Evolutionary conservation across 1,284 basidiomycete species (phyloP).

Genomic region (Moesziomyces sp.): DNA sequence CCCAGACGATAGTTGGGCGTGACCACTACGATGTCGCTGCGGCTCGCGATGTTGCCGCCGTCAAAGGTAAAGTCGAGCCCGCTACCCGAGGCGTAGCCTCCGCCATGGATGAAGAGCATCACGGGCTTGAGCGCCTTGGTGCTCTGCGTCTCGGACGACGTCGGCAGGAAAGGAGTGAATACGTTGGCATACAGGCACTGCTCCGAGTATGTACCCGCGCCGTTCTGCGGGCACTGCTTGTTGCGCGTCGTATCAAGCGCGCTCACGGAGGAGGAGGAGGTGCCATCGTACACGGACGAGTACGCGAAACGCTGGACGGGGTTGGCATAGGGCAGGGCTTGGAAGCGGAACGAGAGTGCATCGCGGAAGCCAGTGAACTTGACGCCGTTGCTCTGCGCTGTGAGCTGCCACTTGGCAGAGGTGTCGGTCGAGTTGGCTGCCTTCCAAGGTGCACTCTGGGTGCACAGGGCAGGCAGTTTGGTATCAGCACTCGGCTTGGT

Average conservation of each 20-base stretch:
- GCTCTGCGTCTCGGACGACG: slow-evolving; percentile 41
- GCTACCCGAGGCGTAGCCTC: slow-evolving; percentile 69
- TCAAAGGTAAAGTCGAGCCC: slow-evolving; percentile 69
- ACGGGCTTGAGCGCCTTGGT: slow-evolving; percentile 71
- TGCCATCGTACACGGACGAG: slow-evolving; percentile 33
- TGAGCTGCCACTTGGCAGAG: slow-evolving; percentile 22
- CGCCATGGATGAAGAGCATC: slow-evolving; percentile 71
- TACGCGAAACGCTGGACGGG: slow-evolving; percentile 38
- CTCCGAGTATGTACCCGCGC: slow-evolving; percentile 43
- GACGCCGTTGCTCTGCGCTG: slow-evolving; percentile 24
- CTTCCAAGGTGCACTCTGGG: slow-evolving; percentile 36
- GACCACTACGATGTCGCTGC: slow-evolving; percentile 72
- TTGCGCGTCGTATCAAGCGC: slow-evolving; percentile 17
- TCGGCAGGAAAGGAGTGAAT: slow-evolving; percentile 70
- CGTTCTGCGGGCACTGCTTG: slow-evolving; percentile 39
- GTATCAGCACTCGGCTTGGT: slow-evolving; percentile 5
- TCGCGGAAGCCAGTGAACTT: slow-evolving; percentile 40
- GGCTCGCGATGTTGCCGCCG: slow-evolving; percentile 70
- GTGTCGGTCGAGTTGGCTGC: slow-evolving; percentile 28
- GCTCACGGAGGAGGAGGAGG: neutral
- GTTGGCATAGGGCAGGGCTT: slow-evolving; percentile 38
- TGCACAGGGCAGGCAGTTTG: slow-evolving; percentile 34
- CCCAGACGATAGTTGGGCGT: slow-evolving; percentile 72
- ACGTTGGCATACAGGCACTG: slow-evolving; percentile 75
- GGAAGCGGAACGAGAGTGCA: slow-evolving; percentile 44